These are phyloP conservation scores for Domatiomyces catenatus DNA, from an alignment of 2,329 filamentous ascomycete species.

Conservation along the genomic window DNA sequence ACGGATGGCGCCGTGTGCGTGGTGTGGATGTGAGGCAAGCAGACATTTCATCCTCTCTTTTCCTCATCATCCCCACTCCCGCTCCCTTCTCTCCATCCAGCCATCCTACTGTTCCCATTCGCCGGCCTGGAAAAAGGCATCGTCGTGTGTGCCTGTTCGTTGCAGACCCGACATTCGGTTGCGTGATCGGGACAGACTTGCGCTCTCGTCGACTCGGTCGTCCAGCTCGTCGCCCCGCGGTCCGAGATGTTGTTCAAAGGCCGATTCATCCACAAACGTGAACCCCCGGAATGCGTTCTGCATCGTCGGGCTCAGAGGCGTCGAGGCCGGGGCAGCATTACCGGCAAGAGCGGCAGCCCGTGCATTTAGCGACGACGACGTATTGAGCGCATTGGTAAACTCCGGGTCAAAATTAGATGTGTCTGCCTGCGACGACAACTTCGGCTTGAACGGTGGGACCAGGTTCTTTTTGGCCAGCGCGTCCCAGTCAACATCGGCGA, in stretches of 20 bases:
- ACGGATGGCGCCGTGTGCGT: background rate
- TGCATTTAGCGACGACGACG: conserved; percentile 75
- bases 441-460: conserved; percentile 92
- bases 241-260: conserved; percentile 70
- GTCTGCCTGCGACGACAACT: conserved; percentile 87
- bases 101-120: conserved; percentile 1
- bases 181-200: conserved; percentile 8
- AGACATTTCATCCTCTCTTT: background rate
- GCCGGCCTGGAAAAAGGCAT: conserved; percentile 10
- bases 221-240: conserved; percentile 24
- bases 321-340: conserved; percentile 69
- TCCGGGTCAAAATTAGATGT: conserved; percentile 98
- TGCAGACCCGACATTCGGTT: conserved; percentile 31
- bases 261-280: conserved; percentile 96
- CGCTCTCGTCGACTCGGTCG: conserved; percentile 17
- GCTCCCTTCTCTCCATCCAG: background rate
- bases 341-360: conserved; percentile 73
- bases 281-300: conserved; percentile 98
- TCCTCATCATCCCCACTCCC: background rate
- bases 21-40: background rate
- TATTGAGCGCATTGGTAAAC: conserved; percentile 87
- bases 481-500: conserved; percentile 84
- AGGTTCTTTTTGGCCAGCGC: conserved; percentile 78
- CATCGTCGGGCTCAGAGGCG: conserved; percentile 82
- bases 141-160: conserved; percentile 19